Evolutionary conservation across 2,329 filamentous ascomycete species (phyloP), one percentile per base, ranked within the genome.

Genomic region (Arthrobotrys sphaeroides): DNA sequence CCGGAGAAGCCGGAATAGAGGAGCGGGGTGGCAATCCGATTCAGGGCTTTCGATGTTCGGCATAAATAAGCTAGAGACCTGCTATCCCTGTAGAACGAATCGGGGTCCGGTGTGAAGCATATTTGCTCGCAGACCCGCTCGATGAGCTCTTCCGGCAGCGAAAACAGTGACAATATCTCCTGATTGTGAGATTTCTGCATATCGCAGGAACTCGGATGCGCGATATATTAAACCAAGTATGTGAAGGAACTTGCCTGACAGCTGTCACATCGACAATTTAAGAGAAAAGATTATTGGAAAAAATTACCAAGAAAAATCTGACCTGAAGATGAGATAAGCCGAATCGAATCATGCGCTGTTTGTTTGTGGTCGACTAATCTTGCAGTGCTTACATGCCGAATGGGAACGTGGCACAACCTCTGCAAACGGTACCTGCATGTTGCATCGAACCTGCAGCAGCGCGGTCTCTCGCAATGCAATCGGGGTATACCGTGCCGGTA

Each of bases 361-460:
- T n/a, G n/a, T n/a, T n/a, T n/a, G n/a, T n/a, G n/a, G n/a, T 55
- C 51, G 18, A 22, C 47, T 26, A 13, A 6, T 31, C 33, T 42
- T 61, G 43, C 55, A 69, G 28, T 51, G 65, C 66, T 70, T 31
- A 70, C 65, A 20, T 51, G 38, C n/a, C 47, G 13, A 49, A 70
- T 70, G 66, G 43, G 66, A 64, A 67, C 70, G 70, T 74, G 70
- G 61, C 62, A 74, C 62, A 62, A 67, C 55, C 55, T 62, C 53
- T 73, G 70, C 60, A 68, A 74, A 74, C 70, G 70, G 70, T 74
- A 74, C 70, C 70, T 74, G 70, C 66, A 70, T 70, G 28, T 33
- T 33, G 28, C 31, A 55, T 38, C 55, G 22, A n/a, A 60, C 31
- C 59, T 73, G 68, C 61, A 62, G 43, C 28, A 24, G 43, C 7